Conservation (phyloP, 1,139 yeast species). For the Nakaseomyces delphensis region DNA sequence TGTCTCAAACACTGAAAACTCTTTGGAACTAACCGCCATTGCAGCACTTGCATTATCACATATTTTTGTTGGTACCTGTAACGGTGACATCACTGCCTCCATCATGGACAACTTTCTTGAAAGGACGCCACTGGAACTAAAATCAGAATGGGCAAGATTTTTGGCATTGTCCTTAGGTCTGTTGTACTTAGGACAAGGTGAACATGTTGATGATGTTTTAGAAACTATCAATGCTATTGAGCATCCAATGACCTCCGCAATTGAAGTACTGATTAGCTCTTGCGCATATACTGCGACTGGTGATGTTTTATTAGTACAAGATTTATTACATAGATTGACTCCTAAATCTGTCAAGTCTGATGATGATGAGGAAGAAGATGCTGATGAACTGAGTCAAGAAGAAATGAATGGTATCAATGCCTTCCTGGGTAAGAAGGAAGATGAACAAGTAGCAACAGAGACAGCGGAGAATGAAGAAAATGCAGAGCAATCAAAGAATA, state of each 20-base stretch:
- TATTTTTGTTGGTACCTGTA: constrained; percentile 90
- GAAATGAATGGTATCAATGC: constrained; percentile 26
- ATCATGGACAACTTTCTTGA: constrained; percentile 86
- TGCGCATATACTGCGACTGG: constrained; percentile 98
- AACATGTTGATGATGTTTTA: constrained; percentile 88
- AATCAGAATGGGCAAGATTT: constrained; percentile 81
- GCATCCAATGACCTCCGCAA: constrained; percentile 84
- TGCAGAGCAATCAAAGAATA: constrained; percentile 10
- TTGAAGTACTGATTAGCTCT: constrained; percentile 82
- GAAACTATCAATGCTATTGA: constrained; percentile 94
- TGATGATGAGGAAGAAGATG: constrained; percentile 40
- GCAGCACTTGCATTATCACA: constrained; percentile 93
- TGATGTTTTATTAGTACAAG: constrained; percentile 90
- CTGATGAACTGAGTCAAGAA: constrained; percentile 39
- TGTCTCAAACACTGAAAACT: constrained; percentile 66
- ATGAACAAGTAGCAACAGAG: constrained; percentile 16
- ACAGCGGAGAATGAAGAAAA: constrained; percentile 22
- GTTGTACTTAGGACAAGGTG: constrained; percentile 88
- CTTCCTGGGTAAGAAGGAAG: constrained; percentile 22
- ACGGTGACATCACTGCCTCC: constrained; percentile 87
- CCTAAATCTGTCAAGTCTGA: constrained; percentile 42
- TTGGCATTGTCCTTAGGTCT: constrained; percentile 89
- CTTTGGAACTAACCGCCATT: constrained; percentile 72
- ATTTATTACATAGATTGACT: constrained; percentile 80
- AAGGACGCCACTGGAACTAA: constrained; percentile 66